Base-by-base conservation (phyloP, 1,284 basidiomycete species). In the Irpex lacteus region DNA sequence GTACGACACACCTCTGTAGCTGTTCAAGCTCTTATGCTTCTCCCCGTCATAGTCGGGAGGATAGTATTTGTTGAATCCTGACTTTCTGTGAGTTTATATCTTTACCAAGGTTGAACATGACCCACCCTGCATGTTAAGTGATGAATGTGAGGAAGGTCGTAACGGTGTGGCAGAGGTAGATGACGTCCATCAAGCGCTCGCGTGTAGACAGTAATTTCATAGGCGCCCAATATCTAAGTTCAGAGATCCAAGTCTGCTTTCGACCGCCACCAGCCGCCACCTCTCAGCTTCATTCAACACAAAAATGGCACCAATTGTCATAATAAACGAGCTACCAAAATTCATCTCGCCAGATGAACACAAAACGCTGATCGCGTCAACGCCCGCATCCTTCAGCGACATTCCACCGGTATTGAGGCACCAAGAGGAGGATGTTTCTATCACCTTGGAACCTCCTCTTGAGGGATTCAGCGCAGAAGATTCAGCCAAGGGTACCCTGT, bases 1-100 rank as follows among this genome's bases (percentile, higher is more conserved):
- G 49, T 21, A 49, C 2, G 8, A 44, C 21, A 57, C 19, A 86
- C 91, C 91, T 86, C 88, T 81, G 73, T 90, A 91, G 26, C 87
- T 78, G 72, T 98, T 97, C 60, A 97, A 84, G 71, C 92, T 94
- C 56, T 88, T 86, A 73, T 92, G 88, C 72, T 91, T 86, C 70
- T 86, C 84, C 2, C 86, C 88, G 69, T 97, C 95, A 71, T 91
- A 98, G 73, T 98, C 95, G 1, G 96, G 95, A 0, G 96, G 95
- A 70, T 96, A 96, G 75, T 98, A 98, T 76, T 95, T 94, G 80
- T 93, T 93, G 76, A 94, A 94, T 49, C 94, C 90, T 72, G 67
- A 15, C 1, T 34, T 11, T 11, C 9, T 36, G 34, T 56, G 34
- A 56, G 54, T 13, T 15, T 15, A 26, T 6, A 8, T 52, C 18